These are phyloP conservation scores for Solanum bulbocastanum DNA, from an alignment of 257 asterid genomes.

Conservation along the genomic window DNA sequence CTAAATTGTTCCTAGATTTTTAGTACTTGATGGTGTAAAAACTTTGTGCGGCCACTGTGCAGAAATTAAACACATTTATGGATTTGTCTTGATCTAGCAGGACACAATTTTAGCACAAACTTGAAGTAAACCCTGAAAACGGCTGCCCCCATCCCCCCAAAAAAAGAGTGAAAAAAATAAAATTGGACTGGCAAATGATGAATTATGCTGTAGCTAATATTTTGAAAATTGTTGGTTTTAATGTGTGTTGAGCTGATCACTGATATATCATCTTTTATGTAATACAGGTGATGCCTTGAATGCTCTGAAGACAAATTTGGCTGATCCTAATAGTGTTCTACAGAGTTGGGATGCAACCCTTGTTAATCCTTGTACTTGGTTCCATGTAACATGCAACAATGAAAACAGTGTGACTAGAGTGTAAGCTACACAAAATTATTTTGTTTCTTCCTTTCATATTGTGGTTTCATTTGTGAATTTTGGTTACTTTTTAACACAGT, in stretches of 20 bases:
- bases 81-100: not conserved
- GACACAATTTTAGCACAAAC: not conserved
- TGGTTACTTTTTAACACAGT: slow-evolving; percentile 28
- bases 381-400: slow-evolving; percentile 72
- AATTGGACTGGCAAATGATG: not conserved
- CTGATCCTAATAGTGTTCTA: slow-evolving; percentile 77
- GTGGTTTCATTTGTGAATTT: not conserved
- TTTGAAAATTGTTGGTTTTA: not conserved
- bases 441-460: not conserved
- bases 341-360: slow-evolving; percentile 98
- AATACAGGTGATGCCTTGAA: slow-evolving; percentile 83
- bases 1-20: not conserved
- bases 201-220: not conserved
- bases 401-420: slow-evolving; percentile 79
- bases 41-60: not conserved
- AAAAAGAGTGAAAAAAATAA: not conserved
- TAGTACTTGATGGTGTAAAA: not conserved
- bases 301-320: slow-evolving; percentile 54
- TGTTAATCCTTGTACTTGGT: slow-evolving; percentile 95
- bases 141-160: not conserved
- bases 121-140: not conserved
- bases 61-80: not conserved
- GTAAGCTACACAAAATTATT: slow-evolving; percentile 27
- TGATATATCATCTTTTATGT: not conserved
- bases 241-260: not conserved